These are phyloP conservation scores for Madurella fahalii DNA, from an alignment of 2,329 filamentous ascomycete genomes.

Conservation along the genomic window DNA sequence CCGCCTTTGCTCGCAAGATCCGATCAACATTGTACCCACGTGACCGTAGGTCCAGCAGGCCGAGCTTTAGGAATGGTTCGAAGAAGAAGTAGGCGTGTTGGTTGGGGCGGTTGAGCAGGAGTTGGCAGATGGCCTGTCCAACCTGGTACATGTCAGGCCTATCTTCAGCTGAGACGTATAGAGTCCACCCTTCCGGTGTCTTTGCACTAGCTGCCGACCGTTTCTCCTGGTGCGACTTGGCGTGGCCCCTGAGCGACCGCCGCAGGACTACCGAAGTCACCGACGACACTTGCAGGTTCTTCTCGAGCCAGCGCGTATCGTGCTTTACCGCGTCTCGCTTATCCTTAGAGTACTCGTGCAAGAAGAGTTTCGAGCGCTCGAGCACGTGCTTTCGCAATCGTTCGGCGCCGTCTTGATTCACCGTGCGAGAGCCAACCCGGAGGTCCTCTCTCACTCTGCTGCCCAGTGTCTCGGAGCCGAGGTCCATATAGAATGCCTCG, in stretches of 20 bases:
- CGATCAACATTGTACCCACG: constrained; percentile 96
- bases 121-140: constrained; percentile 76
- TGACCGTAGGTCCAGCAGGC: constrained; percentile 73
- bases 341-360: constrained; percentile 71
- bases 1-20: constrained; percentile 82
- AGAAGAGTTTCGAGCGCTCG: constrained; percentile 83
- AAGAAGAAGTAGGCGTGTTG: constrained; percentile 87
- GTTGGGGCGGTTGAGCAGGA: constrained; percentile 76
- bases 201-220: constrained; percentile 65
- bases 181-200: constrained; percentile 51
- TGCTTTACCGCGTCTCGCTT: constrained; percentile 74
- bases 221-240: constrained; percentile 67
- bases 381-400: constrained; percentile 75
- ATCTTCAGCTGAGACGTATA: constrained; percentile 69
- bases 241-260: constrained; percentile 68
- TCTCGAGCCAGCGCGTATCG: constrained; percentile 86
- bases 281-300: constrained; percentile 71
- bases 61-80: constrained; percentile 83
- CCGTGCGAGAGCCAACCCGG: constrained; percentile 61
- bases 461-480: constrained; percentile 75
- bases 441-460: constrained; percentile 74
- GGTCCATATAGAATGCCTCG: constrained; percentile 76
- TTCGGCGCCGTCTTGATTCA: constrained; percentile 64
- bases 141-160: constrained; percentile 87
- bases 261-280: constrained; percentile 76